Evolutionary conservation across 345 rosid species (phyloP).

Genomic region (Gossypium bickii): DNA sequence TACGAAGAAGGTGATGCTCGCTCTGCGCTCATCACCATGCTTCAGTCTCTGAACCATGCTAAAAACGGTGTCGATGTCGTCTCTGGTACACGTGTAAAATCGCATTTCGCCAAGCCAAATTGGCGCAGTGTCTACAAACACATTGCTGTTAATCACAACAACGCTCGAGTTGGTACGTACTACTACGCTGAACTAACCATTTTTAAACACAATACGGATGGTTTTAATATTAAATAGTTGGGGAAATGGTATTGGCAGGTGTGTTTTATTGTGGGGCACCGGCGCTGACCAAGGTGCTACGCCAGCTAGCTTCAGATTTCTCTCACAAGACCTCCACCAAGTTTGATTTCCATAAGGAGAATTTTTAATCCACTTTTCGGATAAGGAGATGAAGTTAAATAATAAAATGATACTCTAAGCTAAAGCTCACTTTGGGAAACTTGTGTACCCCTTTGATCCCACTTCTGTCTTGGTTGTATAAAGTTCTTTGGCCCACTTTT

Average conservation of each 20-base stretch:
- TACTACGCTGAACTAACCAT: neutral
- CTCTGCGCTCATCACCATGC: conserved; percentile 75
- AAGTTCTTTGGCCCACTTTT: neutral
- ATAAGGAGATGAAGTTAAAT: neutral
- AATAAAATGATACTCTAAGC: neutral
- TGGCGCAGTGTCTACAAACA: conserved; percentile 72
- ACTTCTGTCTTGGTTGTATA: neutral
- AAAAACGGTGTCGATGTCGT: conserved; percentile 72
- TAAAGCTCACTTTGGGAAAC: neutral
- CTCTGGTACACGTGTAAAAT: conserved; percentile 72
- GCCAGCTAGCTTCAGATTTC: conserved; percentile 68
- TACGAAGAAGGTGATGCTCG: conserved; percentile 88
- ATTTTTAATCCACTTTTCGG: conserved; percentile 32
- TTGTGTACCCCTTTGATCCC: neutral
- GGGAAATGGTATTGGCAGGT: conserved; percentile 36
- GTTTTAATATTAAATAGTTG: neutral
- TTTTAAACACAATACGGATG: neutral
- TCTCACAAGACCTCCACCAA: conserved; percentile 71
- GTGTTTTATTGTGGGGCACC: conserved; percentile 81
- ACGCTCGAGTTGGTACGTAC: conserved; percentile 62
- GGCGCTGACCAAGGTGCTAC: conserved; percentile 53
- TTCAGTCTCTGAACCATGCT: conserved; percentile 71
- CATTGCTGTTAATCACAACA: conserved; percentile 55
- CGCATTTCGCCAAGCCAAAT: conserved; percentile 78
- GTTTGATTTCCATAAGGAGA: conserved; percentile 75